phyloP scores from a whole-genome alignment of 495 filamentous ascomycete species.

The Lepraria neglecta region DNA sequence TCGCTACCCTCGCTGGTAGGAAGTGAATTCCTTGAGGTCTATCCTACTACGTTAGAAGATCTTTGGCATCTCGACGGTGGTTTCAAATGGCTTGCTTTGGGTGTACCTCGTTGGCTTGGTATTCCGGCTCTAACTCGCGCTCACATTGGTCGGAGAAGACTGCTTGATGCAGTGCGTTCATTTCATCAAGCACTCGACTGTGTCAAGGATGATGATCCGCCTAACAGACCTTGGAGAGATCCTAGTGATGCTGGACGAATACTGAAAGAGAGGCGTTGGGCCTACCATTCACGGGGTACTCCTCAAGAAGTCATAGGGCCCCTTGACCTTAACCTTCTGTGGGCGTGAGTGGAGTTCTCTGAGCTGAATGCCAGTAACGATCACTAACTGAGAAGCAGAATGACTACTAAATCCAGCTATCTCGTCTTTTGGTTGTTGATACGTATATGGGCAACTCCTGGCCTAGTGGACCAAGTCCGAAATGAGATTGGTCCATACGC shows the following conservation, averaged over 20 bases:
- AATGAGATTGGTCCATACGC: slow-evolving; percentile 47
- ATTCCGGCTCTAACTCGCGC: slow-evolving; percentile 45
- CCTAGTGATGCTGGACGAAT: slow-evolving; percentile 48
- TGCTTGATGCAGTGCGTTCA: slow-evolving; percentile 42
- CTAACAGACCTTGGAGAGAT: slow-evolving; percentile 45
- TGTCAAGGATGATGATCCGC: slow-evolving; percentile 41
- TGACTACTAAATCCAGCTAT: slow-evolving; percentile 44
- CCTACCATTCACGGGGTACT: slow-evolving; percentile 35
- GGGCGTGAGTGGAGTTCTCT: slow-evolving; percentile 32
- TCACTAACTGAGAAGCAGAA: neutral
- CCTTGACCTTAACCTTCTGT: slow-evolving; percentile 42
- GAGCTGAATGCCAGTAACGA: neutral
- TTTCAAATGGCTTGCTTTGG: slow-evolving; percentile 45
- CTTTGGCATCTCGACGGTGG: slow-evolving; percentile 51
- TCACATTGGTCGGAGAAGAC: slow-evolving; percentile 45
- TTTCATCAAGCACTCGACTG: slow-evolving; percentile 48
- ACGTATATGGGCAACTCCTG: slow-evolving; percentile 44
- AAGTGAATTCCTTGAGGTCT: slow-evolving; percentile 47
- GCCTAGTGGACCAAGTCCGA: slow-evolving; percentile 44
- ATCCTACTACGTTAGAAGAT: slow-evolving; percentile 47
- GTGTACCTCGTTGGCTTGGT: slow-evolving; percentile 48
- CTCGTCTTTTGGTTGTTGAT: slow-evolving; percentile 53
- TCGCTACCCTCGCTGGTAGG: slow-evolving; percentile 51
- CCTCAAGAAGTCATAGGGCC: slow-evolving; percentile 34
- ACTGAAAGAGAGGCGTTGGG: slow-evolving; percentile 40